Evolutionary conservation across 495 filamentous ascomycete genomes (phyloP).

Genomic region (Aspergillus nanangensis): DNA sequence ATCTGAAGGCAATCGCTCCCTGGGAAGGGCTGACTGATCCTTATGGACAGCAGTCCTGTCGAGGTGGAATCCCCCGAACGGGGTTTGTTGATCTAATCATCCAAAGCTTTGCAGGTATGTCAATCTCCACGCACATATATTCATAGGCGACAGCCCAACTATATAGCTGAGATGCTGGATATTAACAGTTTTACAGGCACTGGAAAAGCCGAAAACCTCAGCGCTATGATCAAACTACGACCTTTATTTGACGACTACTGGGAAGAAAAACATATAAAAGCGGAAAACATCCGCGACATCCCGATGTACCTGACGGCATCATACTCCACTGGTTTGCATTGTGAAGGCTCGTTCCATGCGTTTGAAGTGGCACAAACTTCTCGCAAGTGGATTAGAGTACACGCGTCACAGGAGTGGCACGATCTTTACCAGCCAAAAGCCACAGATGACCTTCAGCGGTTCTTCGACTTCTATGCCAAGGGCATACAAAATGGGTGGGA

Average conservation of each 20-base stretch:
- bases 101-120: slow-evolving; percentile 3
- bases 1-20: slow-evolving; percentile 34
- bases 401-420: slow-evolving; percentile 28
- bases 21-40: slow-evolving; percentile 35
- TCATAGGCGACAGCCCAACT: too few relatives aligned
- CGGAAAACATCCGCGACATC: slow-evolving; percentile 10
- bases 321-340: slow-evolving; percentile 17
- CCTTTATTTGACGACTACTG: slow-evolving; percentile 18
- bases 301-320: slow-evolving; percentile 23
- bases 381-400: slow-evolving; percentile 30
- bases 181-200: neutral
- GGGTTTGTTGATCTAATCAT: slow-evolving; percentile 7
- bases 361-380: slow-evolving; percentile 4
- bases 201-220: slow-evolving; percentile 7
- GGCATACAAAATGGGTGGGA: slow-evolving; percentile 33
- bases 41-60: slow-evolving; percentile 20
- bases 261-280: slow-evolving; percentile 15
- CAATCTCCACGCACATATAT: neutral
- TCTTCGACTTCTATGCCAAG: slow-evolving; percentile 29
- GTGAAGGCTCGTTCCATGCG: slow-evolving; percentile 11
- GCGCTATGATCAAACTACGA: slow-evolving; percentile 5
- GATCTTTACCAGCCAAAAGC: slow-evolving; percentile 21
- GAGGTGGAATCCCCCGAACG: slow-evolving; percentile 13
- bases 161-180: neutral
- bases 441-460: slow-evolving; percentile 21